These are phyloP conservation scores for Acacia crassicarpa DNA, from an alignment of 306 rosid species.

Conservation along the genomic window DNA sequence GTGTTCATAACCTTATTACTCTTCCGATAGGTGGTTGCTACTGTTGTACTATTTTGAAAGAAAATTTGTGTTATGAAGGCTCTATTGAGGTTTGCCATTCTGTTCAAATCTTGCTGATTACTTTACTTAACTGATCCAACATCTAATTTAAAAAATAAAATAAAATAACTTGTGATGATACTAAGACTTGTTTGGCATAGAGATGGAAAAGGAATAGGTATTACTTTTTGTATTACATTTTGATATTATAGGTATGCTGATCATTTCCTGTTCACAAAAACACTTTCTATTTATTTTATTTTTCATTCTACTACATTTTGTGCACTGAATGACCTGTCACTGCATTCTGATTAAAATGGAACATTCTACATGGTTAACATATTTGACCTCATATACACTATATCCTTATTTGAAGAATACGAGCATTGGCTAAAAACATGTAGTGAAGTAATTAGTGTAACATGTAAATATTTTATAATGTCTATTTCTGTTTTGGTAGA, in stretches of 20 bases:
- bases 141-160: background rate
- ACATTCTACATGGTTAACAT: background rate
- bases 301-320: background rate
- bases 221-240: background rate
- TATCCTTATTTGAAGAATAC: background rate
- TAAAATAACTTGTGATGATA: background rate
- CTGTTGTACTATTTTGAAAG: background rate
- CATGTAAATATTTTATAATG: constrained; percentile 4
- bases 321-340: background rate
- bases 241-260: background rate
- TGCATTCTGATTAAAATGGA: background rate
- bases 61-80: background rate
- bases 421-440: constrained; percentile 18
- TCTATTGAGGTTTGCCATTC: no score
- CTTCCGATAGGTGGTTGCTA: constrained; percentile 7
- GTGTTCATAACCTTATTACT: background rate
- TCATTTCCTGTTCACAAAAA: background rate
- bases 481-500: constrained; percentile 10
- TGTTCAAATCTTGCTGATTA: background rate
- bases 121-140: background rate
- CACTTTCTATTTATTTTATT: background rate
- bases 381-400: background rate
- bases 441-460: constrained; percentile 5
- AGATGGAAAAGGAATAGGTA: background rate
- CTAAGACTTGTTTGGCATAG: background rate